phyloP scores from a whole-genome alignment of 352 stramenopile genomes.

The Albugo candida region DNA sequence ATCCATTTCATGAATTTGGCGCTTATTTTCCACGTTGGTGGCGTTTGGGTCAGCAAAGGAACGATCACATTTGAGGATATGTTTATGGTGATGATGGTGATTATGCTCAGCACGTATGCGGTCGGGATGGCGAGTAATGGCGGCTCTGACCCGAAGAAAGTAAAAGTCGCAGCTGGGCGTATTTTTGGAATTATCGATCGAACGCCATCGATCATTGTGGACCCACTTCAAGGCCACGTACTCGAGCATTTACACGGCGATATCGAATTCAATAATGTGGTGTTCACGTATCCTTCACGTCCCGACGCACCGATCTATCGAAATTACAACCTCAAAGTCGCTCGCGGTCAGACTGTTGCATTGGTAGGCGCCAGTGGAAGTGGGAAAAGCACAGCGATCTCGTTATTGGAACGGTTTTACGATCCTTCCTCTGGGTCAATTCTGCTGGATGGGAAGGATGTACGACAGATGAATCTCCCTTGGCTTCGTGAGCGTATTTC shows the following conservation, averaged over 20 bases:
- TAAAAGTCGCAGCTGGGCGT: constrained; percentile 23
- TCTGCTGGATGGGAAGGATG: constrained; percentile 36
- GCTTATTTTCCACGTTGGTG: constrained; percentile 40
- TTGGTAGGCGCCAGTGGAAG: constrained; percentile 71
- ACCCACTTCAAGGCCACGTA: constrained; percentile 4
- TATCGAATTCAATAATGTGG: constrained; percentile 74
- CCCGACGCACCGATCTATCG: constrained; percentile 54
- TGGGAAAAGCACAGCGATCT: constrained; percentile 74
- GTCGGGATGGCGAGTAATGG: constrained; percentile 32
- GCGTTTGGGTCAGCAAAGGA: constrained; percentile 18
- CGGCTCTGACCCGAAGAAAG: constrained; percentile 26
- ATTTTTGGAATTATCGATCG: constrained; percentile 77
- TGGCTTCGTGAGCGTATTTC: constrained; percentile 26
- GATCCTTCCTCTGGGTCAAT: constrained; percentile 30
- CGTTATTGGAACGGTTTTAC: constrained; percentile 75
- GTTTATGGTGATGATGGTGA: constrained; percentile 26
- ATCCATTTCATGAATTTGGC: constrained; percentile 25
- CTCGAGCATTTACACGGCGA: constrained; percentile 20
- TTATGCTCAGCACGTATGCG: constrained; percentile 33
- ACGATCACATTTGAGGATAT: constrained; percentile 23
- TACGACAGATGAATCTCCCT: constrained; percentile 35
- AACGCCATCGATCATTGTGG: constrained; percentile 18
- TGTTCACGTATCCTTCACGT: constrained; percentile 81
- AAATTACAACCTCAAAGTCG: constrained; percentile 42
- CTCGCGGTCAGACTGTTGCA: constrained; percentile 52